These are phyloP conservation scores for Liriodendron chinense DNA, from an alignment of 164 flowering plant species.

Conservation along the genomic window DNA sequence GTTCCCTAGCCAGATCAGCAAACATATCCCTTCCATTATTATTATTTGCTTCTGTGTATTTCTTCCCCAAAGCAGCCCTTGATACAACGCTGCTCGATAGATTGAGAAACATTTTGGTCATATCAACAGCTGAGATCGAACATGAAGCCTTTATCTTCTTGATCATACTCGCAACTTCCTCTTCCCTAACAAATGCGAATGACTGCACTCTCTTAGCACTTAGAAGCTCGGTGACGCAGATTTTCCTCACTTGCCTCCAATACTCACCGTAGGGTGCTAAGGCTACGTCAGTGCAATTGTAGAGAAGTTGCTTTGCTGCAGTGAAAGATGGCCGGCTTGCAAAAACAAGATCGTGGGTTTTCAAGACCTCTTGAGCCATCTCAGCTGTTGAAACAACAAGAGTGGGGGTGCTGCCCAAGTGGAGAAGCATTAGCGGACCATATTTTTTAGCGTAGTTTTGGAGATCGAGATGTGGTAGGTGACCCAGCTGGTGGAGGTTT, in stretches of 20 bases:
- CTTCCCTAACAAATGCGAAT: background rate
- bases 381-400: background rate
- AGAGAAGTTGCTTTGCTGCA: background rate
- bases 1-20: background rate
- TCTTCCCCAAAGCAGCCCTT: slow-evolving; percentile 5
- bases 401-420: background rate
- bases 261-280: background rate
- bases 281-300: background rate
- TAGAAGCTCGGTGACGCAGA: background rate
- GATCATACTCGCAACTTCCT: background rate
- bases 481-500: background rate
- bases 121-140: background rate
- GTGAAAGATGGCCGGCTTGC: background rate
- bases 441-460: background rate
- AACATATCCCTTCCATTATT: background rate
- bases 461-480: background rate
- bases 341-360: background rate
- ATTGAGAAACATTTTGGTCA: background rate
- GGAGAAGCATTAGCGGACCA: background rate
- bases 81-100: background rate
- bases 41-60: background rate
- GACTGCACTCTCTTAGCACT: slow-evolving; percentile 4
- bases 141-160: background rate
- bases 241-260: background rate
- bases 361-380: background rate